Conservation (phyloP, 768 basidiomycete genomes). For the Tubosaeta sp. region DNA sequence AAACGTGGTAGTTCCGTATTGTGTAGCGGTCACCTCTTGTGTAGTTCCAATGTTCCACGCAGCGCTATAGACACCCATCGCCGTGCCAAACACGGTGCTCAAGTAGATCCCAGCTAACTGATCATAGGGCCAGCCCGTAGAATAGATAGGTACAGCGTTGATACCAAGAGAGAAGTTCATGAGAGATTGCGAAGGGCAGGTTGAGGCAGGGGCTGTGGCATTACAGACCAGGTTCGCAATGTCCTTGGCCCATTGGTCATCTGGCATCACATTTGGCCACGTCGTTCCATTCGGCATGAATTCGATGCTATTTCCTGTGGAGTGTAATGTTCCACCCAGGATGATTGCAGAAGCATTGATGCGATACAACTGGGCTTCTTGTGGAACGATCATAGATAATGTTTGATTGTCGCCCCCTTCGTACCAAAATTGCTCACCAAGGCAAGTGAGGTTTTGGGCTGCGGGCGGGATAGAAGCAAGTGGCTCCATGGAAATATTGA, state of each 20-base stretch:
- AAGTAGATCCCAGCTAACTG: background rate
- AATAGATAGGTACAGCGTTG: too few species aligned
- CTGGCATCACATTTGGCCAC: slow-evolving; percentile 8
- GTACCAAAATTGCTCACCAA: background rate
- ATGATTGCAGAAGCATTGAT: slow-evolving; percentile 13
- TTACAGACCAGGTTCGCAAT: slow-evolving; percentile 16
- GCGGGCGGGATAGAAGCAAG: slow-evolving; percentile 11
- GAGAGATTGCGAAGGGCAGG: background rate
- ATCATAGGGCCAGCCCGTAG: too few species aligned
- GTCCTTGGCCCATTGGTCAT: slow-evolving; percentile 15
- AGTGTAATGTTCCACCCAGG: slow-evolving; percentile 4
- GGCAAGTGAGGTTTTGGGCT: slow-evolving; percentile 10
- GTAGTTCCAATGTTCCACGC: slow-evolving; percentile 40
- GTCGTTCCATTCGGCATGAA: slow-evolving; percentile 14
- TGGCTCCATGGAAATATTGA: slow-evolving; percentile 12
- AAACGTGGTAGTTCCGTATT: background rate
- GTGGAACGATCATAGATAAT: slow-evolving; percentile 4
- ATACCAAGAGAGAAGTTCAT: too few species aligned
- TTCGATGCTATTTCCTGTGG: slow-evolving; percentile 7
- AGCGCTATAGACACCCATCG: slow-evolving; percentile 6
- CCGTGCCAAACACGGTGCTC: slow-evolving; percentile 7
- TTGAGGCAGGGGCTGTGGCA: background rate
- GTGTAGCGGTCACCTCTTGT: slow-evolving; percentile 21
- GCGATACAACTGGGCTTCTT: background rate
- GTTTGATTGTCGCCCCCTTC: slow-evolving; percentile 7